These are phyloP conservation scores for Arthrocladium fulminans DNA, from an alignment of 2,329 filamentous ascomycete species.

Conservation along the genomic window DNA sequence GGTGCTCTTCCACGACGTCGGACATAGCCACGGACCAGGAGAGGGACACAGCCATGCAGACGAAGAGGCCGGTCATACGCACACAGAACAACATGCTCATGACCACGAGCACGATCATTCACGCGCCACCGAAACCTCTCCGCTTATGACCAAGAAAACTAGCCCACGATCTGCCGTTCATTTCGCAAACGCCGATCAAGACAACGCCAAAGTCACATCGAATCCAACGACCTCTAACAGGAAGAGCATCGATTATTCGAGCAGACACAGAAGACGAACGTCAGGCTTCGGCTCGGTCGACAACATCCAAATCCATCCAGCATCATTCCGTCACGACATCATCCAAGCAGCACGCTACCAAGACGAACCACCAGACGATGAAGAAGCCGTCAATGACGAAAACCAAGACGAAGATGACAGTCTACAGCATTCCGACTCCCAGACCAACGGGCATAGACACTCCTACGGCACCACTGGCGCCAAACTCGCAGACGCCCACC, in stretches of 20 bases:
- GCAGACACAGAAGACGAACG: slow-evolving; percentile 49
- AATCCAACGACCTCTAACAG: slow-evolving; percentile 21
- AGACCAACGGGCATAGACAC: slow-evolving; percentile 20
- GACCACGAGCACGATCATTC: slow-evolving; percentile 8
- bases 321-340: slow-evolving; percentile 84
- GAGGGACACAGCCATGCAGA: slow-evolving; percentile 41
- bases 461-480: slow-evolving; percentile 17
- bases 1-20: slow-evolving; percentile 85
- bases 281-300: slow-evolving; percentile 55
- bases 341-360: slow-evolving; percentile 68
- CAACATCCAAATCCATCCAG: slow-evolving; percentile 73
- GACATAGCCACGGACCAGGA: slow-evolving; percentile 63
- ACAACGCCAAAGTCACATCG: slow-evolving; percentile 23
- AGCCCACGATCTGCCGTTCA: slow-evolving; percentile 10
- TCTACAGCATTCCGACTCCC: slow-evolving; percentile 15
- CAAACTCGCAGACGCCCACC: slow-evolving; percentile 40
- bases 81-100: slow-evolving; percentile 30
- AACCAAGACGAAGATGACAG: slow-evolving; percentile 25
- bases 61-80: slow-evolving; percentile 46
- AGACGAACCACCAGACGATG: slow-evolving; percentile 44
- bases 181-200: slow-evolving; percentile 24
- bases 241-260: slow-evolving; percentile 23
- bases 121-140: slow-evolving; percentile 1
- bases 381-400: slow-evolving; percentile 45
- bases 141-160: slow-evolving; percentile 1